Conservation (phyloP, 2,329 filamentous ascomycete species). For the Penicillium thymicola region DNA sequence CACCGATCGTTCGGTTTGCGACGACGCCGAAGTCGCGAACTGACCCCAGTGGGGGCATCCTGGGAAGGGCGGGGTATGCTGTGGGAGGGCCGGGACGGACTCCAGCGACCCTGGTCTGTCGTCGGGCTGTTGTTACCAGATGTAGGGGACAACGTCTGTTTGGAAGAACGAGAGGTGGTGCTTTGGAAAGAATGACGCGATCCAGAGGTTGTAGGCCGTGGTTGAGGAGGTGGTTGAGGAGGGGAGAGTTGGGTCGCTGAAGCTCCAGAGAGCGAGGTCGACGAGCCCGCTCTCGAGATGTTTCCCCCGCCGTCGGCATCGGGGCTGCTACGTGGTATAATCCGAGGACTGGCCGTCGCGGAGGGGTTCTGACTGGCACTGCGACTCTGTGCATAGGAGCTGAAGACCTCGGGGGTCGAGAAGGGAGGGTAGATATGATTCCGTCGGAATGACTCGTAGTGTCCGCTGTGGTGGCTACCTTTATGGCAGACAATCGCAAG, state of each 20-base stretch:
- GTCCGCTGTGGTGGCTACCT: constrained; percentile 90
- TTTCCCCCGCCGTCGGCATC: constrained; percentile 30
- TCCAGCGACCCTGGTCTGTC: constrained; percentile 25
- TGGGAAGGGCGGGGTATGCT: constrained; percentile 25
- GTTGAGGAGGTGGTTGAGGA: constrained; percentile 20
- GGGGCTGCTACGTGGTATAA: constrained; percentile 37
- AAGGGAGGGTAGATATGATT: constrained; percentile 78
- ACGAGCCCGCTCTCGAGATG: constrained; percentile 34
- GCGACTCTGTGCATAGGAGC: constrained; percentile 65
- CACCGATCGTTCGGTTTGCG: constrained; percentile 69
- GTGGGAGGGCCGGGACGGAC: constrained; percentile 26
- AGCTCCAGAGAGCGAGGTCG: constrained; percentile 33
- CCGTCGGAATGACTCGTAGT: constrained; percentile 93
- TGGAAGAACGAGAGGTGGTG: constrained; percentile 27
- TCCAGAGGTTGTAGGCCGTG: constrained; percentile 30
- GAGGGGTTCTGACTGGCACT: constrained; percentile 54
- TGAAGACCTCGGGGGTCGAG: constrained; percentile 77
- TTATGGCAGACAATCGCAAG: constrained; percentile 90
- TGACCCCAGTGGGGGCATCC: constrained; percentile 21
- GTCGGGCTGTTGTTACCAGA: constrained; percentile 28
- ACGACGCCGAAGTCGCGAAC: constrained; percentile 52
- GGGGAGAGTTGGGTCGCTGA: constrained; percentile 17
- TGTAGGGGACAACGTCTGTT: constrained; percentile 18
- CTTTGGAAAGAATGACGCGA: constrained; percentile 36
- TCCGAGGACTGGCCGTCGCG: constrained; percentile 47